phyloP scores from a whole-genome alignment of 768 basidiomycete species.

The Favolaschia claudopus region DNA sequence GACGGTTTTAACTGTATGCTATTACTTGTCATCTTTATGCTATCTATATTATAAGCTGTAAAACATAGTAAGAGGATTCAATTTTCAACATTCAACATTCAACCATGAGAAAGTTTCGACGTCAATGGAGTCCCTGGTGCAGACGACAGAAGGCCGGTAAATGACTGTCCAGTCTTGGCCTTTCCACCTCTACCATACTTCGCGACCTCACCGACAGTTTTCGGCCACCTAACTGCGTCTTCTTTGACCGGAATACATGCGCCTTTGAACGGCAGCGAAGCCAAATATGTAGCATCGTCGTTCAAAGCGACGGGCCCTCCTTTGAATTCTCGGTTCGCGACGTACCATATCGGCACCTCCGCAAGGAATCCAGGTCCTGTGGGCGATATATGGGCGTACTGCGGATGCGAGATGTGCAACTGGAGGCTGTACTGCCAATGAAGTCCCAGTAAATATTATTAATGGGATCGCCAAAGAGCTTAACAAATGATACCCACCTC shows the following conservation, averaged over 20 bases:
- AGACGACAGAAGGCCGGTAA: conserved; percentile 13
- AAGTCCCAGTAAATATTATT: neutral
- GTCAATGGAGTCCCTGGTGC: neutral
- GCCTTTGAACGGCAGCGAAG: conserved; percentile 19
- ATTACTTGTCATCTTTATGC: no score
- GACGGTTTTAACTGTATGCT: no score
- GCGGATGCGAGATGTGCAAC: conserved; percentile 18
- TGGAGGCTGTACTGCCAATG: conserved; percentile 22
- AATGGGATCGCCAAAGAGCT: neutral
- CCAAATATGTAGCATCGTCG: conserved; percentile 17
- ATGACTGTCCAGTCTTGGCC: conserved; percentile 23
- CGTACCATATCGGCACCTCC: conserved; percentile 27
- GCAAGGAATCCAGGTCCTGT: conserved; percentile 23
- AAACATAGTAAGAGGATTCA: no score
- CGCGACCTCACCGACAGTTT: conserved; percentile 9
- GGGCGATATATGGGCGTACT: conserved; percentile 26
- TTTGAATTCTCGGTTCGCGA: conserved; percentile 8
- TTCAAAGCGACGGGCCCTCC: conserved; percentile 15
- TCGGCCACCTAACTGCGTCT: conserved; percentile 21
- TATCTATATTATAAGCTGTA: no score
- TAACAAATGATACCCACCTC: conserved; percentile 10
- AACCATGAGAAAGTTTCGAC: no score
- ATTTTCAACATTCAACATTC: no score
- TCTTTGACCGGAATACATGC: conserved; percentile 9
- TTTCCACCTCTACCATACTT: conserved; percentile 13